Evolutionary conservation across 2,329 filamentous ascomycete species (phyloP).

Genomic region (Cladosporium sp.): DNA sequence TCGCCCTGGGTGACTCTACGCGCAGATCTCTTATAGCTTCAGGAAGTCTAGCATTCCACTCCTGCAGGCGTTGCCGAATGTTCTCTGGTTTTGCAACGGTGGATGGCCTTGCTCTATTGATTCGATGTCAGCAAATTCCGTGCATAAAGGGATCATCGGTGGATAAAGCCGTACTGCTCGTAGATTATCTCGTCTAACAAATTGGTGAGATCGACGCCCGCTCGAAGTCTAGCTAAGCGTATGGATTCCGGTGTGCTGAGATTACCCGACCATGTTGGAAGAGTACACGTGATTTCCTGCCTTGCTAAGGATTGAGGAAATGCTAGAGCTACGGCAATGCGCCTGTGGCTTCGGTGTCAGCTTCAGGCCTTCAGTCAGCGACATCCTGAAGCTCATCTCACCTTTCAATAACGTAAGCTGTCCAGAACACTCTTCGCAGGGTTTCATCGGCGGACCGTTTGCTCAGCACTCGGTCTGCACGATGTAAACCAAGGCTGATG

Average conservation of each 20-base stretch:
- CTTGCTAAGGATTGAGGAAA: neutral
- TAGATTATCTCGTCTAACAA: neutral
- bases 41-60: neutral
- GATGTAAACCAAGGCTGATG: neutral
- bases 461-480: neutral
- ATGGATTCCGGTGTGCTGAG: neutral
- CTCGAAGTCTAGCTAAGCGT: neutral
- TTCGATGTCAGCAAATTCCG: neutral
- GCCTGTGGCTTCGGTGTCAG: neutral
- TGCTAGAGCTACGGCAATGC: neutral
- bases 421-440: neutral
- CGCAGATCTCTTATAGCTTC: neutral
- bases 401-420: neutral
- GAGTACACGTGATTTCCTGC: neutral
- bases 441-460: neutral
- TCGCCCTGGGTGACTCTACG: neutral
- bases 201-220: neutral
- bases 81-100: neutral
- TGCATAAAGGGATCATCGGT: neutral
- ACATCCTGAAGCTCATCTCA: neutral
- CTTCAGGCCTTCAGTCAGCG: neutral
- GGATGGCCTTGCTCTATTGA: neutral
- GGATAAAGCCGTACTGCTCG: neutral
- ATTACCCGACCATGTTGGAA: neutral
- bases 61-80: neutral